Base-by-base conservation (phyloP, 1,139 yeast genomes). In the Yamadazyma dendronema region DNA sequence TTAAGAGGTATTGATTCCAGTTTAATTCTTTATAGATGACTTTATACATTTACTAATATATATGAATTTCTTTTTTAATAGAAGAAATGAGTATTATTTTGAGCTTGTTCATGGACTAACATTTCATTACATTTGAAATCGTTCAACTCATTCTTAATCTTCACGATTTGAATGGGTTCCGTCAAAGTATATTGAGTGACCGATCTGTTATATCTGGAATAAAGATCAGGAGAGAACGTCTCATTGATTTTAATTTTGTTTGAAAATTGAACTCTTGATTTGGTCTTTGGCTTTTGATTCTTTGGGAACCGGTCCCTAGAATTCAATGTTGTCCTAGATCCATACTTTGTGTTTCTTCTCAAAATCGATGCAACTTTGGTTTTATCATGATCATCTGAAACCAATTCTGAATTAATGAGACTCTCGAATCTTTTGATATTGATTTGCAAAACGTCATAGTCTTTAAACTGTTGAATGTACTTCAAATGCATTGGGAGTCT, bases 41-140 rank as follows among this genome's bases (percentile, higher is more conserved):
- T 8, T 8, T 10, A n/a, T 24, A 24, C 27, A 24, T 24, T 24
- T 24, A n/a, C 12, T 24, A 10, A n/a, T 24, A 24, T 24, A 24
- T n/a, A 24, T 24, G 27, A 9, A 8, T 8, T 5, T 24, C n/a
- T 6, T 12, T 13, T 26, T 14, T 57, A 71, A 49, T 70, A 67
- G 47, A 73, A 76, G 52, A 72, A 75, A 49, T 77, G 82, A 9
- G 82, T 77, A 52, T 71, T 67, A 35, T 63, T 57, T 47, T 67
- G 75, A 11, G 79, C 72, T 35, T 57, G 54, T 43, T 74, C 79
- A 51, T 77, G 80, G 22, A 77, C 79, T 47, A 66, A 61, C 83
- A 77, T 77, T 47, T 72, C 80, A 39, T 70, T 63, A 50, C 75
- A 69, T 53, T 77, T 77, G 56, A 61, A 75, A 14, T 59, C 53